A percentile compares a stretch with the other conserved stretches of the same genome.
Evolutionary conservation across 2,329 filamentous ascomycete species (phyloP).

Genomic region (Fusarium oligoseptatum): DNA sequence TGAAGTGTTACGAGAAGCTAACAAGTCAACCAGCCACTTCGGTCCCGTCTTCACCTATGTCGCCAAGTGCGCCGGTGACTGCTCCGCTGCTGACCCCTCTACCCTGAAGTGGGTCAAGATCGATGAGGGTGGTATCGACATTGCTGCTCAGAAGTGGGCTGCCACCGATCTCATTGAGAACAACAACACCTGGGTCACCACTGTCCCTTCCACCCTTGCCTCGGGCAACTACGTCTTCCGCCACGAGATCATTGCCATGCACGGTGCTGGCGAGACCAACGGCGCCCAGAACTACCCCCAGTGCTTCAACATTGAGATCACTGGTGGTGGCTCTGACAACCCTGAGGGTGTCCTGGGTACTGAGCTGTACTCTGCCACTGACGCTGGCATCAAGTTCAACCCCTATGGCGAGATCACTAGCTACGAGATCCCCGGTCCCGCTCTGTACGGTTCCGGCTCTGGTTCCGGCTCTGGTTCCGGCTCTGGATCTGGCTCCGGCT

Average conservation of each 20-base stretch:
- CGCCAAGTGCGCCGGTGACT: slow-evolving; percentile 68
- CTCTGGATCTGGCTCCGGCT: slow-evolving; percentile 16
- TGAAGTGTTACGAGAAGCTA: neutral
- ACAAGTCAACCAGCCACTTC: slow-evolving; percentile 48
- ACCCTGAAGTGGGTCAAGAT: slow-evolving; percentile 75
- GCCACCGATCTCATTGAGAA: slow-evolving; percentile 58
- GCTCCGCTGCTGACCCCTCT: slow-evolving; percentile 64
- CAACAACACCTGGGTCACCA: slow-evolving; percentile 54
- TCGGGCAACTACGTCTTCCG: slow-evolving; percentile 68
- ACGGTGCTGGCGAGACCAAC: slow-evolving; percentile 56
- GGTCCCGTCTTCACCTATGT: slow-evolving; percentile 74
- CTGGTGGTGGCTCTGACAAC: slow-evolving; percentile 53
- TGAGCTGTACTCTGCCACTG: slow-evolving; percentile 52
- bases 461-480: slow-evolving; percentile 31
- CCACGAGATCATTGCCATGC: slow-evolving; percentile 69
- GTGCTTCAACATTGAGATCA: slow-evolving; percentile 64
- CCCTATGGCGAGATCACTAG: slow-evolving; percentile 44
- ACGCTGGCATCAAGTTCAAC: slow-evolving; percentile 53
- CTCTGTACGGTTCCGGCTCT: slow-evolving; percentile 43
- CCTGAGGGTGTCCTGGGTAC: slow-evolving; percentile 53
- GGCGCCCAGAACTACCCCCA: slow-evolving; percentile 68
- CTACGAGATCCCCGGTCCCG: slow-evolving; percentile 49
- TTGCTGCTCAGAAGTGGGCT: slow-evolving; percentile 54
- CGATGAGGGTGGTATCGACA: slow-evolving; percentile 64
- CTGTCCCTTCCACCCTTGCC: slow-evolving; percentile 60